These are phyloP conservation scores for Fagopyrum homotropicum DNA, from an alignment of 148 eudicot genomes.

Conservation along the genomic window DNA sequence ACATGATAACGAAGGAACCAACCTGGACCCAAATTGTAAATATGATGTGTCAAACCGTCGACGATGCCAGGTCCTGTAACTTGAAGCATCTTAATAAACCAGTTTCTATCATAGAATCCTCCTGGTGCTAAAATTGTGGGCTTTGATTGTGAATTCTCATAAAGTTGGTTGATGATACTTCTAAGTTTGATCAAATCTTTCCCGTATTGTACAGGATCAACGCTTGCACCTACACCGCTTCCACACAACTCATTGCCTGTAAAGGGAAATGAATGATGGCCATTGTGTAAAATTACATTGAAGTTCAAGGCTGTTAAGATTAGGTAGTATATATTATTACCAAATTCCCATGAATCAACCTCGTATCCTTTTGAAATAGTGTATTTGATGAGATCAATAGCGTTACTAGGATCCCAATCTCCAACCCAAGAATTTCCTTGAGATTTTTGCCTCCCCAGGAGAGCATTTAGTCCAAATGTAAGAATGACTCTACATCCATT, in stretches of 20 bases:
- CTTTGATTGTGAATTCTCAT: conserved; percentile 21
- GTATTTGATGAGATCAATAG: conserved; percentile 60
- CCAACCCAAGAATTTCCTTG: conserved; percentile 44
- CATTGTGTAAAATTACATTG: neutral
- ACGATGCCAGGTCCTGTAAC: conserved; percentile 32
- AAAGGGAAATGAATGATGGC: neutral
- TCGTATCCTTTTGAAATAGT: conserved; percentile 78
- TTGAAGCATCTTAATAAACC: conserved; percentile 45
- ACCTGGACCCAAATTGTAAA: conserved; percentile 64
- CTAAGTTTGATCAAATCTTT: conserved; percentile 35
- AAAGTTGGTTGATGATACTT: conserved; percentile 27
- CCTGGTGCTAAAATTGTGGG: conserved; percentile 51
- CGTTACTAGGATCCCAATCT: conserved; percentile 70
- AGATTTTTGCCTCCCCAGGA: conserved; percentile 49
- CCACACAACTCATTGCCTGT: conserved; percentile 63
- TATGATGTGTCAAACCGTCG: conserved; percentile 43
- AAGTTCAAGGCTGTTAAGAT: neutral
- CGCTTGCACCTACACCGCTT: conserved; percentile 40
- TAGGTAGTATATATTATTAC: conserved; percentile 23
- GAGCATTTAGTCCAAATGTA: conserved; percentile 83
- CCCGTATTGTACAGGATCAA: conserved; percentile 41
- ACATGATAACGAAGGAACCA: neutral
- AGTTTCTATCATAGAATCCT: conserved; percentile 44
- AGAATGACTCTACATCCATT: conserved; percentile 41
- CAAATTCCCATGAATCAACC: conserved; percentile 93